Evolutionary conservation across 2,329 filamentous ascomycete genomes (phyloP), one percentile per base, ranked within the genome.

Genomic region (Neonectria sp.): DNA sequence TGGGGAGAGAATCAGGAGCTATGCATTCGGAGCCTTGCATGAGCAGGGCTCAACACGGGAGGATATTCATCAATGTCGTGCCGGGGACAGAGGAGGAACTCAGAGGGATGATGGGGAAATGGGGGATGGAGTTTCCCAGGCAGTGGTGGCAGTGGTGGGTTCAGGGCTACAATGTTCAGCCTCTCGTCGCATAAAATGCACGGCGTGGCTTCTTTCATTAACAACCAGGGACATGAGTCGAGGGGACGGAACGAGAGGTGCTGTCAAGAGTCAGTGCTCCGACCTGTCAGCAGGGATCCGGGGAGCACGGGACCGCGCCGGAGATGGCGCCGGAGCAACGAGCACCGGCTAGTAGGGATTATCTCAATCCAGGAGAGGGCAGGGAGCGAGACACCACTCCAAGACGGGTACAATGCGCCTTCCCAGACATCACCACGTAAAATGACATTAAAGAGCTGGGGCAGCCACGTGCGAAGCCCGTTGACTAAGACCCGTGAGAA

Each of bases 1-100:
- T 84, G 24, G 85, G 85, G 0, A 75, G 77, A 12, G 76, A 80
- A 0, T 63, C 72, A 2, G 85, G 85, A 3, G 83, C 82, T 0
- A 76, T 86, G 8, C 83, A 86, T 62, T 84, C 81, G 11, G 81
- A 83, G 63, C 81, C 81, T 1, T 63, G 69, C n/a, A 81, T 82
- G 78, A 75, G 75, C 29, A 48, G 66, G 0, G 70, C 72, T 1
- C 68, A 75, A 8, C 7, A 21, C 4, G 73, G 73, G 0, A 75
- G 81, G 2, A 73, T 83, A 0, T 82, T 83, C 59, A 69, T 83
- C 1, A 83, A 83, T 55, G 76, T 82, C 7, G 79, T 83, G 3
- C 81, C 81, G 0, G 81, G 80, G 2, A 77, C 63, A 15, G 69
- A 75, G 51, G 77, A 75, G 8, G 81, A 83, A 66, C 67, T 83